Percentiles rank a stretch among this genome's conserved stretches.
Evolutionary conservation across 495 filamentous ascomycete genomes (phyloP).

Genomic region (Trichoderma virens): DNA sequence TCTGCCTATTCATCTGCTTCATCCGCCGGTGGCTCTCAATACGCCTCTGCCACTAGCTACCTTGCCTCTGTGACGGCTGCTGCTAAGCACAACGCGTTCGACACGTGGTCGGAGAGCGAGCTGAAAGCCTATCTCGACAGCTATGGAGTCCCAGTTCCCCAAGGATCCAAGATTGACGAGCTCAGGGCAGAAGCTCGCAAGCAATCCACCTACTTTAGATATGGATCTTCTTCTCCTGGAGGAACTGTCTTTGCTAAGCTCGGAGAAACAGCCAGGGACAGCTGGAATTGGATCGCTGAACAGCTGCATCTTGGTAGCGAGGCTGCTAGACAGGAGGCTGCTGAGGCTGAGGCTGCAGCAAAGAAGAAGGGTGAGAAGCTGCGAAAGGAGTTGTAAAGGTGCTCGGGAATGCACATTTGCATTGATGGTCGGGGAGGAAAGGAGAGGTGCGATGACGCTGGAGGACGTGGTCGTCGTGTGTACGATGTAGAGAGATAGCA

Average conservation of each 20-base stretch:
- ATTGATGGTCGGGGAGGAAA: neutral
- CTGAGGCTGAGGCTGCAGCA: slow-evolving; percentile 17
- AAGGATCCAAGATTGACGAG: slow-evolving; percentile 52
- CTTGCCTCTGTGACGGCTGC: slow-evolving; percentile 58
- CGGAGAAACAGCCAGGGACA: slow-evolving; percentile 39
- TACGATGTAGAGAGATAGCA: neutral
- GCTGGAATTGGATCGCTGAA: slow-evolving; percentile 52
- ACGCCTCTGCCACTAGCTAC: slow-evolving; percentile 68
- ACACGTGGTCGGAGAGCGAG: slow-evolving; percentile 72
- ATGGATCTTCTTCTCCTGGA: slow-evolving; percentile 60
- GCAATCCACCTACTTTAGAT: slow-evolving; percentile 68
- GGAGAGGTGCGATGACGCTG: neutral
- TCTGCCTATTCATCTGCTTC: slow-evolving; percentile 64
- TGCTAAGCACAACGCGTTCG: slow-evolving; percentile 64
- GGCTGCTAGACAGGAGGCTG: slow-evolving; percentile 51
- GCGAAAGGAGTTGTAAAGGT: neutral
- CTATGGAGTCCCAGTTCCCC: slow-evolving; percentile 54
- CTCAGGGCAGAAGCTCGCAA: slow-evolving; percentile 60
- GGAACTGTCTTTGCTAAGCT: slow-evolving; percentile 59
- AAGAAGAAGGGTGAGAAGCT: slow-evolving; percentile 24
- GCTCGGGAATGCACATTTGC: neutral
- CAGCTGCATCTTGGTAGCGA: slow-evolving; percentile 55
- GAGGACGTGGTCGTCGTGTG: neutral
- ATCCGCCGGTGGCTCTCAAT: slow-evolving; percentile 54
- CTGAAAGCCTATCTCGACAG: slow-evolving; percentile 76